These are phyloP conservation scores for Ceratocystis cubensis DNA, from an alignment of 2,329 filamentous ascomycete species.

Conservation along the genomic window DNA sequence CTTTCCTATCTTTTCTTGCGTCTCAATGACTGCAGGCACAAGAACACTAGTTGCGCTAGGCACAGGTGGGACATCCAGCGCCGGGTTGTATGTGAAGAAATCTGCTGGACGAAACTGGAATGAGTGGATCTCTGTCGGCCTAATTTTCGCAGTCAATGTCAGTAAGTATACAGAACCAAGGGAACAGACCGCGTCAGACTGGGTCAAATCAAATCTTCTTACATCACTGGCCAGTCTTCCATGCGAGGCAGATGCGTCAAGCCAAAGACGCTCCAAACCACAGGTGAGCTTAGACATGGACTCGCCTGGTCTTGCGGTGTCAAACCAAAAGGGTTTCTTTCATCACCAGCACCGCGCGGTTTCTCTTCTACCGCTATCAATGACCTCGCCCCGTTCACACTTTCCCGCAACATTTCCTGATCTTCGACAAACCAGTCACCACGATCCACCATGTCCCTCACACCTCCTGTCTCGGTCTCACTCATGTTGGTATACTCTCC, in stretches of 20 bases:
- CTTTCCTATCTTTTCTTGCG: neutral
- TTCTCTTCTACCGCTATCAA: neutral
- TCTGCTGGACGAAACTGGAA: slow-evolving; percentile 35
- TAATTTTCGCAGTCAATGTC: slow-evolving; percentile 22
- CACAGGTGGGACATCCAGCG: slow-evolving; percentile 33
- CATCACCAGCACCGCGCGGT: neutral
- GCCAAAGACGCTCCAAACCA: slow-evolving; percentile 39
- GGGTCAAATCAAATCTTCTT: slow-evolving; percentile 25
- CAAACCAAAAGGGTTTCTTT: slow-evolving; percentile 9
- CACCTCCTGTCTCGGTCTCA: slow-evolving; percentile 32
- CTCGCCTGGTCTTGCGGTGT: slow-evolving; percentile 12
- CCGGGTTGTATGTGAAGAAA: slow-evolving; percentile 37
- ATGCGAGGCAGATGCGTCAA: slow-evolving; percentile 38
- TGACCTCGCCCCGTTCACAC: slow-evolving; percentile 19
- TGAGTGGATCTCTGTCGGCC: slow-evolving; percentile 38
- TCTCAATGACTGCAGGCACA: slow-evolving; percentile 22
- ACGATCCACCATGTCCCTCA: slow-evolving; percentile 36
- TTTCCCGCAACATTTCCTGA: neutral
- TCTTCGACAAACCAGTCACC: slow-evolving; percentile 34
- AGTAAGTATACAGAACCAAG: neutral
- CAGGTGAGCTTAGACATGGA: slow-evolving; percentile 26
- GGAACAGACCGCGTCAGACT: slow-evolving; percentile 17
- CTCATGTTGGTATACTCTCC: slow-evolving; percentile 42
- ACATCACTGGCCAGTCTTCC: slow-evolving; percentile 42
- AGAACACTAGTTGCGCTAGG: slow-evolving; percentile 33